Percentiles rank a stretch among this genome's conserved stretches.
Evolutionary conservation across 108 stramenopile species (phyloP).

Genomic region (Skeletonema tropicum): DNA sequence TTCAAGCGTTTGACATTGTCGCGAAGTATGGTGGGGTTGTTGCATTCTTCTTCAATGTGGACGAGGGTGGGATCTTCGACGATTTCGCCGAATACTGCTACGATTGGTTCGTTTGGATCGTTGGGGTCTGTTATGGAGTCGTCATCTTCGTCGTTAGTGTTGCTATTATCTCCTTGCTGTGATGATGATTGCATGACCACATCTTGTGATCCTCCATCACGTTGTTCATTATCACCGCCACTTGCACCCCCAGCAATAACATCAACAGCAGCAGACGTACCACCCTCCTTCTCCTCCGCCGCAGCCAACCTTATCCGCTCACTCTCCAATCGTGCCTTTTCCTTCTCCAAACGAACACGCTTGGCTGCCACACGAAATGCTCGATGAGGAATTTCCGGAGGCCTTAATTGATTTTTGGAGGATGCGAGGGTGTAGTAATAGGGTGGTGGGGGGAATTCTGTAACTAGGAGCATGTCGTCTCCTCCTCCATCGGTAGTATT

Average conservation of each 20-base stretch:
- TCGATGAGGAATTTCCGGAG: constrained; percentile 70
- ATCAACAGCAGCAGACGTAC: constrained; percentile 2
- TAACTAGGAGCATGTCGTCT: constrained; percentile 57
- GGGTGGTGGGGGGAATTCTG: constrained; percentile 88
- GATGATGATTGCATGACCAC: constrained; percentile 28
- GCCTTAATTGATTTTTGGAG: constrained; percentile 25
- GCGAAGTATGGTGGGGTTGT: constrained; percentile 69
- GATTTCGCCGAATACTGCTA: constrained; percentile 87
- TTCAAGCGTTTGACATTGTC: constrained; percentile 84
- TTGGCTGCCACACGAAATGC: constrained; percentile 78
- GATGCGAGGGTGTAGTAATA: constrained; percentile 70
- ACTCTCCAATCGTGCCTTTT: constrained; percentile 49
- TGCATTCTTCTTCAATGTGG: constrained; percentile 65
- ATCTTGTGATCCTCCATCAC: constrained; percentile 27
- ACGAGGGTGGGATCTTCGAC: constrained; percentile 83
- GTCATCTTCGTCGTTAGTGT: constrained; percentile 46
- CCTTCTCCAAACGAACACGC: constrained; percentile 37
- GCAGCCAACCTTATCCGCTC: constrained; percentile 38
- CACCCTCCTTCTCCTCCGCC: constrained; percentile 44
- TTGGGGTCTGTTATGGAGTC: constrained; percentile 59
- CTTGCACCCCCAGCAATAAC: too few relatives aligned
- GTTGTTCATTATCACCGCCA: not conserved
- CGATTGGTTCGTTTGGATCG: constrained; percentile 53
- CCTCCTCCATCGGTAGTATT: not conserved
- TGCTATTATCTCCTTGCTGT: not conserved